phyloP scores from a whole-genome alignment of 371 early-diverging fungal genomes.

The Actinomortierella ambigua region DNA sequence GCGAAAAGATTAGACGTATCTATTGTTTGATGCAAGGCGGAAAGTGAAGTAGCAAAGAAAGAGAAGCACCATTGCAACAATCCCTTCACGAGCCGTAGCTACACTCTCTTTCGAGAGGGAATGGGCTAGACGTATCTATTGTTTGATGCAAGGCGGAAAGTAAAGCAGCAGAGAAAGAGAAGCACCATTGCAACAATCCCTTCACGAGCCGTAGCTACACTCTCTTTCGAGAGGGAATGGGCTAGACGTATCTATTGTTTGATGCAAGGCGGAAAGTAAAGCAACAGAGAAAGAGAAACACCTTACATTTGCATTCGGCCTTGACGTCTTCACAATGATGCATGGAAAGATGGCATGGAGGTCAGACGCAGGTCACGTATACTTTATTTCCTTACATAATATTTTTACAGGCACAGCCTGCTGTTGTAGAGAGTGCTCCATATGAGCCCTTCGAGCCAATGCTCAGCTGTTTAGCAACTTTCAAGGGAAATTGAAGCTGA shows the following conservation, averaged over 20 bases:
- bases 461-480: too few relatives aligned
- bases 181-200: slow-evolving; percentile 17
- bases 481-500: too few relatives aligned
- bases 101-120: slow-evolving; percentile 14
- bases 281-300: not conserved
- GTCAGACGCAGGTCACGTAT: too few relatives aligned
- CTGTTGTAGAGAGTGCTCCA: too few relatives aligned
- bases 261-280: too few relatives aligned
- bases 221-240: slow-evolving; percentile 17
- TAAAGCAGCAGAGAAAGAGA: too few relatives aligned
- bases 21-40: slow-evolving; percentile 12
- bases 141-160: not conserved
- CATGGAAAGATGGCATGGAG: too few relatives aligned
- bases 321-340: too few relatives aligned
- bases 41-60: not conserved
- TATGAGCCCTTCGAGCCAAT: too few relatives aligned
- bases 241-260: slow-evolving; percentile 7
- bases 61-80: slow-evolving; percentile 14
- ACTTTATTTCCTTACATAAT: too few relatives aligned
- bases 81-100: slow-evolving; percentile 19
- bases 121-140: slow-evolving; percentile 13
- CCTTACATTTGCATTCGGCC: not conserved
- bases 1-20: slow-evolving; percentile 3
- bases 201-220: slow-evolving; percentile 14
- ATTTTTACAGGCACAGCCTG: too few relatives aligned